Conservation (phyloP, 2,329 filamentous ascomycete species). For the Penicillium sp. region DNA sequence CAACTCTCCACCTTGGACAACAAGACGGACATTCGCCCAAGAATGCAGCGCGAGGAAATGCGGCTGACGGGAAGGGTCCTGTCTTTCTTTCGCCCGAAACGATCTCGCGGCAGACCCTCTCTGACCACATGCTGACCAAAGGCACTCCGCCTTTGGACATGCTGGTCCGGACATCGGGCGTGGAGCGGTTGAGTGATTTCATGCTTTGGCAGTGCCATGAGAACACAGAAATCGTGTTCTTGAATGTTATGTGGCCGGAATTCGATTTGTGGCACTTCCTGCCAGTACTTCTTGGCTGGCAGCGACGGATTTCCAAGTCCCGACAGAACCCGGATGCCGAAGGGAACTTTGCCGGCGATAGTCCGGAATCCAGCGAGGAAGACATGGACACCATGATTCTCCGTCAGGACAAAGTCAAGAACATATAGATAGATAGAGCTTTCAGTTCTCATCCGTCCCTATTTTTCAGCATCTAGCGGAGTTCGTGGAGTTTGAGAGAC, state of each 20-base stretch:
- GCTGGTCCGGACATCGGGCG: slow-evolving; percentile 86
- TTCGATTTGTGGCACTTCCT: slow-evolving; percentile 93
- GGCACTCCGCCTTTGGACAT: slow-evolving; percentile 84
- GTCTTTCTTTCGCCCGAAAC: slow-evolving; percentile 73
- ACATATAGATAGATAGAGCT: slow-evolving; percentile 31
- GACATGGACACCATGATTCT: slow-evolving; percentile 22
- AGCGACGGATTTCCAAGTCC: slow-evolving; percentile 62
- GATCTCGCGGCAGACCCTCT: slow-evolving; percentile 79
- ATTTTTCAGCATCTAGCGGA: slow-evolving; percentile 22
- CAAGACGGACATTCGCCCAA: slow-evolving; percentile 35
- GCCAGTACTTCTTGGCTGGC: slow-evolving; percentile 90
- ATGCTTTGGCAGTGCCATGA: slow-evolving; percentile 99
- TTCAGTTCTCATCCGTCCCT: slow-evolving; percentile 7
- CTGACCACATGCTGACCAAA: slow-evolving; percentile 82
- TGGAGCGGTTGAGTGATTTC: slow-evolving; percentile 90
- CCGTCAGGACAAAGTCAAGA: slow-evolving; percentile 30
- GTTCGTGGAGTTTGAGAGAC: slow-evolving; percentile 17
- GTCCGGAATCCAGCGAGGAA: slow-evolving; percentile 27
- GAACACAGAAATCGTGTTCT: slow-evolving; percentile 85
- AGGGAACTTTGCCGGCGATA: slow-evolving; percentile 58
- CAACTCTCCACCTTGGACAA: slow-evolving; percentile 50
- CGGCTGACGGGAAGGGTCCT: slow-evolving; percentile 25
- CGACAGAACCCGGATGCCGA: slow-evolving; percentile 59
- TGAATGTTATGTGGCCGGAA: slow-evolving; percentile 91
- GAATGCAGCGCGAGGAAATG: slow-evolving; percentile 34